Evolutionary conservation across 305 asterid genomes (phyloP), one percentile per base, ranked within the genome.

Genomic region (Solanum aculeatissimum): DNA sequence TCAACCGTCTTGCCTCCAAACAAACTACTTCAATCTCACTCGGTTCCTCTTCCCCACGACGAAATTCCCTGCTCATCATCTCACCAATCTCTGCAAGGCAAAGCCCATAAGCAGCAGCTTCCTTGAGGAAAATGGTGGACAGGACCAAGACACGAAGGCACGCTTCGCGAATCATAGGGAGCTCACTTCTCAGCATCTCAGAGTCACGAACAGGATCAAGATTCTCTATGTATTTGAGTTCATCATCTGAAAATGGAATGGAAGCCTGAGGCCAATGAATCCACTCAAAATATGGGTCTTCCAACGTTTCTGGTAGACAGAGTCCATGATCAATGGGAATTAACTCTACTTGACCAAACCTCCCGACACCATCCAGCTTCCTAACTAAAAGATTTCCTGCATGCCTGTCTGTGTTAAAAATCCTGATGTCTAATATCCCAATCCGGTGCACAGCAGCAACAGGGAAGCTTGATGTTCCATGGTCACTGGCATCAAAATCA

Each of bases 221-320:
- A n/a, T 88, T 91, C 47, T 80, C 68, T 54, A 97, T 95, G 85
- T 95, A 97, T 87, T 91, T 94, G 21, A 97, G 98, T 85, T 97
- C 99, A 25, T 95, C 98, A 7, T 94, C 98, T 32, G 98, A 94
- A 87, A 97, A 97, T 9, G 99, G 99, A 72, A 95, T 90, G 21
- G 99, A 95, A n/a, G 99, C 94, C 90, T 97, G 99, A 19, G 99
- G 98, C 99, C 99, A 96, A 86, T 96, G 98, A 51, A 95, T 96
- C 99, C 99, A 96, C 88, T 96, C 99, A 71, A 95, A 96, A 87
- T 95, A 96, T 2, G 99, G 99, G 84, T 96, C 99, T 90, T 96
- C 99, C 90, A 96, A 87, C 74, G 89, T 89, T 91, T 97, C 99
- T 0, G 99, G 99, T 91, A 97, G 88, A 91, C 98, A 95, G 43